Base-by-base conservation (phyloP, 108 stramenopile genomes). In the Parietichytrium sp. region DNA sequence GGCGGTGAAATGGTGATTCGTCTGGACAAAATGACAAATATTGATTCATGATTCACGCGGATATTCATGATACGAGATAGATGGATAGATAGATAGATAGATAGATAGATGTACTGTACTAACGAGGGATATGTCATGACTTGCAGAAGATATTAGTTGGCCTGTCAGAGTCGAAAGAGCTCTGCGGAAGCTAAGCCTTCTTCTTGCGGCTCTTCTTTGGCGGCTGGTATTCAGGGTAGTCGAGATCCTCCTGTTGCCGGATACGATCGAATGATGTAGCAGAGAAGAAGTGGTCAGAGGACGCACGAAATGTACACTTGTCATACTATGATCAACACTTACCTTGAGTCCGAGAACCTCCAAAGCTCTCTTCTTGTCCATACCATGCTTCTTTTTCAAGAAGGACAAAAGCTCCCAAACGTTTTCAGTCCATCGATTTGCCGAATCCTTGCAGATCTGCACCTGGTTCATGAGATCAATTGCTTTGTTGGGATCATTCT, bases 351-450 rank as follows among this genome's bases (percentile, higher is more conserved):
- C 90, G 54, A 93, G 79, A 55, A 88, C 80, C 51, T 84, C 83
- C 48, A 81, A 85, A 27, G 91, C 94, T 79, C 94, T 93, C 87
- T 93, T 94, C 82, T 90, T 92, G 13, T 83, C 83, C 90, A 93
- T 93, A 4, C 94, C 93, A n/a, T 92, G 85, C 87, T 96, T 96
- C 89, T 96, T 96, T 54, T 91, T 88, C 51, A 96, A 83, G 78
- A 94, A 96, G 81, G 84, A 61, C 81, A 87, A 85, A 80, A 86
- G 84, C n/a, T 89, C 86, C 83, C 93, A 96, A 49, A 94, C 92
- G 79, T 96, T 96, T 81, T 96, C 95, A 80, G 95, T 96, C 95
- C 94, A 96, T 1, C 95, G 90, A 86, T 94, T 84, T 3, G 95
- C 95, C 0, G 93, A 92, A n/a, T 87, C 86, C 42, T 51, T 87